Evolutionary conservation across 768 basidiomycete genomes (phyloP).

Genomic region (Lactifluus pinguis): DNA sequence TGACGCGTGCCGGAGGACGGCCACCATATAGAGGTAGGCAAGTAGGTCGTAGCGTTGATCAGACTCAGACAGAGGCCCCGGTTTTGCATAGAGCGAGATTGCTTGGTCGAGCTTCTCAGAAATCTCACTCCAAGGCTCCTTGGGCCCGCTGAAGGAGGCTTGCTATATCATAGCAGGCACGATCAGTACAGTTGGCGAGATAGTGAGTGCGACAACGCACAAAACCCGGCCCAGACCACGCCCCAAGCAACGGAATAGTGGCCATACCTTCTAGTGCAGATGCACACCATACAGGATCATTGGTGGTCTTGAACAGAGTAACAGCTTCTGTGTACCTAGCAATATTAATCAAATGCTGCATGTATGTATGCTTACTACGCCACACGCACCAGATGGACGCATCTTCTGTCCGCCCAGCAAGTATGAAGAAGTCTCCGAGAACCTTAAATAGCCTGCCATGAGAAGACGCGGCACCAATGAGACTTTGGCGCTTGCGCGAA

Average conservation of each 20-base stretch:
- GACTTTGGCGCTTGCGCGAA: slow-evolving; percentile 51
- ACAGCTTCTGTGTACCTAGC: slow-evolving; percentile 81
- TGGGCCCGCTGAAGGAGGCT: slow-evolving; percentile 22
- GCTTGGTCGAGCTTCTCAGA: slow-evolving; percentile 62
- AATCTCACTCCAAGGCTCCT: slow-evolving; percentile 70
- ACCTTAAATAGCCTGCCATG: slow-evolving; percentile 85
- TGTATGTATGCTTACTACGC: slow-evolving; percentile 5
- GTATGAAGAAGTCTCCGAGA: slow-evolving; percentile 78
- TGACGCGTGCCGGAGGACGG: slow-evolving; percentile 61
- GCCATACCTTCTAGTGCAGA: slow-evolving; percentile 80
- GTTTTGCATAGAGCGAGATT: slow-evolving; percentile 48
- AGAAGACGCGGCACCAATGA: slow-evolving; percentile 60
- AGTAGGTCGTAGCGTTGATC: slow-evolving; percentile 54
- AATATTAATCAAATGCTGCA: slow-evolving; percentile 20
- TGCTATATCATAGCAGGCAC: slow-evolving; percentile 7
- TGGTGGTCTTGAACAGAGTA: slow-evolving; percentile 58
- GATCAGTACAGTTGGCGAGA: neutral
- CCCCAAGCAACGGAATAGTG: slow-evolving; percentile 69
- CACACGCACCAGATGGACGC: slow-evolving; percentile 61
- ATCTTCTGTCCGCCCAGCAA: slow-evolving; percentile 81
- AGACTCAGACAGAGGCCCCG: slow-evolving; percentile 35
- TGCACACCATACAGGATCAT: slow-evolving; percentile 85
- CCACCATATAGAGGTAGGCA: slow-evolving; percentile 58
- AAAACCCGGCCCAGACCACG: slow-evolving; percentile 72
- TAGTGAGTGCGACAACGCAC: slow-evolving; percentile 36